Percentiles rank a stretch among this genome's conserved stretches.
Conservation (phyloP, 441 rosid species). For the Heliophila coronopifolia region DNA sequence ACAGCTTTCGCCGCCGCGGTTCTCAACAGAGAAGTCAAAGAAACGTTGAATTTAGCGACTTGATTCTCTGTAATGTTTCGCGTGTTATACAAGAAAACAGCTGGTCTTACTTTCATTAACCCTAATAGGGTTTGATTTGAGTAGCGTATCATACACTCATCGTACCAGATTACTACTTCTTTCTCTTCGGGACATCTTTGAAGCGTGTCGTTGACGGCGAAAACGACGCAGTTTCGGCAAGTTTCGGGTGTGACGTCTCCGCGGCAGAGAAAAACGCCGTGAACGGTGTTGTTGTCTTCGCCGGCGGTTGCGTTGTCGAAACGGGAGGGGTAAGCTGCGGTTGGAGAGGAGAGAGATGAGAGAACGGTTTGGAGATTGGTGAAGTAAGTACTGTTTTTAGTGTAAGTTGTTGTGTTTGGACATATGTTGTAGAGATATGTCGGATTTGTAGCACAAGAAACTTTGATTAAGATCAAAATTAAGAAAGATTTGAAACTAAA, state of each 20-base stretch:
- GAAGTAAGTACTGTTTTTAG: neutral
- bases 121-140: neutral
- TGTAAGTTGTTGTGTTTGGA: neutral
- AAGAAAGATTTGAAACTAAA: too few relatives aligned
- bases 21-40: neutral
- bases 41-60: neutral
- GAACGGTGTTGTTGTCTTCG: constrained; percentile 8
- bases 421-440: rapidly evolving
- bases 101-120: neutral
- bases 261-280: constrained; percentile 19
- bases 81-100: neutral
- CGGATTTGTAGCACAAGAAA: too few relatives aligned
- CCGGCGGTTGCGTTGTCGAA: constrained; percentile 19
- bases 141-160: constrained; percentile 13
- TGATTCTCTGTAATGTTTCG: neutral
- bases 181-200: neutral
- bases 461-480: too few relatives aligned
- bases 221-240: neutral
- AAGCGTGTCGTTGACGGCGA: neutral
- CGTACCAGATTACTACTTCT: neutral
- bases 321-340: constrained; percentile 11
- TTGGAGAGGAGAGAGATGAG: constrained; percentile 1
- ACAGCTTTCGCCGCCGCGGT: neutral
- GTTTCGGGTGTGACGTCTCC: constrained; percentile 3
- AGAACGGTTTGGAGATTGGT: constrained; percentile 18